Conservation (phyloP, 306 rosid species). For the Erythrophleum fordii region DNA sequence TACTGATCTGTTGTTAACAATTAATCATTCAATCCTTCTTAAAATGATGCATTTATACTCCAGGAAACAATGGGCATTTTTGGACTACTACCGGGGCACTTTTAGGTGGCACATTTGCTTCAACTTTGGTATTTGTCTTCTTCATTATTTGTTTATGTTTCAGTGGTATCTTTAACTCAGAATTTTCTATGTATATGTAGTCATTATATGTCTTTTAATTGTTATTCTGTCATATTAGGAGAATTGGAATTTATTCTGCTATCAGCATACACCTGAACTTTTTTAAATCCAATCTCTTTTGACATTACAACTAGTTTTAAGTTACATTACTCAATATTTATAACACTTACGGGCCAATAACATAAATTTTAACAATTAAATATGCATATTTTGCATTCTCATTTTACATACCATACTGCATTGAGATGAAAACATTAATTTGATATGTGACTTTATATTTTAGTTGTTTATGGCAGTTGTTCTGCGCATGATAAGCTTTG, state of each 20-base stretch:
- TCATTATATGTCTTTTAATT: background rate
- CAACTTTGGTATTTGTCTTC: constrained; percentile 78
- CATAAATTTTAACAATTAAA: background rate
- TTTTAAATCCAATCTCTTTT: constrained; percentile 10
- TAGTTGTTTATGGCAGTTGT: constrained; percentile 70
- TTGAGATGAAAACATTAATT: background rate
- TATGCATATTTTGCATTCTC: constrained; percentile 25
- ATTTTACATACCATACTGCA: constrained; percentile 10
- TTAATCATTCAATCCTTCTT: constrained; percentile 31
- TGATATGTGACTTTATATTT: constrained; percentile 22
- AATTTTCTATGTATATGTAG: constrained; percentile 3
- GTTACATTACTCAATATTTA: constrained; percentile 21
- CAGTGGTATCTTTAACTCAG: background rate
- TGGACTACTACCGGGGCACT: constrained; percentile 86
- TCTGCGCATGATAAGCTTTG: constrained; percentile 97
- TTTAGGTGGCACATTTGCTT: constrained; percentile 98
- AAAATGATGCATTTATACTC: constrained; percentile 35
- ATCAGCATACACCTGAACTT: constrained; percentile 5
- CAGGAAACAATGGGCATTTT: constrained; percentile 71
- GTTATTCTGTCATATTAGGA: background rate
- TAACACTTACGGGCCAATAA: constrained; percentile 13
- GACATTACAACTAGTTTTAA: constrained; percentile 22
- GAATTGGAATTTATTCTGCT: background rate
- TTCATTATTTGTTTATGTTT: constrained; percentile 35
- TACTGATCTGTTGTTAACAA: constrained; percentile 34